phyloP scores from a whole-genome alignment of 148 eudicot species.

The Cornus suecica region DNA sequence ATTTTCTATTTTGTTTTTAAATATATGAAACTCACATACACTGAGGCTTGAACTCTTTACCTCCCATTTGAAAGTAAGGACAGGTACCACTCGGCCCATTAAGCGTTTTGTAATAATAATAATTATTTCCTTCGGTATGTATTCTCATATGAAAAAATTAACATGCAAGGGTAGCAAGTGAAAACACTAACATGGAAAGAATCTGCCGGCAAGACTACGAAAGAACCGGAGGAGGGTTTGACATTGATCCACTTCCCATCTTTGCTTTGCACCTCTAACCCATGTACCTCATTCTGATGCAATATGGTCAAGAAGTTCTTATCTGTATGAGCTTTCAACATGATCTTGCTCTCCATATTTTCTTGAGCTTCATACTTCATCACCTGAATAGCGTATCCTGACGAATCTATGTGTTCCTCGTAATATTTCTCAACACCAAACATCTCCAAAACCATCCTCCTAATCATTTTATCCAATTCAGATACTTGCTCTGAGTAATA shows the following conservation, averaged over 20 bases:
- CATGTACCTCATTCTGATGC: constrained; percentile 33
- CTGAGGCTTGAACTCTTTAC: too few species aligned
- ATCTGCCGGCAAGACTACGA: constrained; percentile 38
- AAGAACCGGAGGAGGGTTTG: constrained; percentile 25
- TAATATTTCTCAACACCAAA: constrained; percentile 31
- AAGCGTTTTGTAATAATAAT: too few species aligned
- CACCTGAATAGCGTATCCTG: constrained; percentile 33
- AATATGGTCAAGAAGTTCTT: constrained; percentile 40
- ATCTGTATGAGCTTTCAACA: constrained; percentile 36
- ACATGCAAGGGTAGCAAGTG: too few species aligned
- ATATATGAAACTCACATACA: too few species aligned
- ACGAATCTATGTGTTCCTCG: constrained; percentile 37
- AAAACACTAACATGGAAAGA: constrained; percentile 27
- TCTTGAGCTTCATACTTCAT: constrained; percentile 37
- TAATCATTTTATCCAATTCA: constrained; percentile 34
- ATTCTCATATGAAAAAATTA: too few species aligned
- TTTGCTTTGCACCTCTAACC: constrained; percentile 37
- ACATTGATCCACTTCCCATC: constrained; percentile 36
- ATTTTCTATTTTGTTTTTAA: too few species aligned
- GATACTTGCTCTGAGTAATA: constrained; percentile 30
- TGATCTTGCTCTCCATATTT: constrained; percentile 26
- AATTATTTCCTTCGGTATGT: too few species aligned
- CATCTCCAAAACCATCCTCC: constrained; percentile 45
- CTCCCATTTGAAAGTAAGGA: too few species aligned
- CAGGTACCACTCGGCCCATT: too few species aligned